Percentiles rank a stretch among this genome's conserved stretches.
These are phyloP conservation scores for Kwoniella heveanensis DNA, from an alignment of 768 basidiomycete genomes.

Conservation along the genomic window DNA sequence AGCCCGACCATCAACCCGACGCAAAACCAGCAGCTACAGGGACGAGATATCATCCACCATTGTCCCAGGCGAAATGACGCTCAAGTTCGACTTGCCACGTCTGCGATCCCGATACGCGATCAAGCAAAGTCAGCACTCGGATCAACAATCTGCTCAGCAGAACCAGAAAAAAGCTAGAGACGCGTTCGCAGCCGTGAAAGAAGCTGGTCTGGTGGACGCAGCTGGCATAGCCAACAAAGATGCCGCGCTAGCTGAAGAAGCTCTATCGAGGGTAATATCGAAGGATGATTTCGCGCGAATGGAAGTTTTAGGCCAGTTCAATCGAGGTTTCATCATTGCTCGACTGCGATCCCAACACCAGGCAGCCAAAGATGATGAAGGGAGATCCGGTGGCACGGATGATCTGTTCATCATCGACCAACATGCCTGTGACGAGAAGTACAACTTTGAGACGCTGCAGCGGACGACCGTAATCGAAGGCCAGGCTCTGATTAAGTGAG, in stretches of 20 bases:
- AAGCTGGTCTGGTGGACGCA: constrained; percentile 31
- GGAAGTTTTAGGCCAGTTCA: constrained; percentile 91
- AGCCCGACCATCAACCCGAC: background rate
- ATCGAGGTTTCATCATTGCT: constrained; percentile 88
- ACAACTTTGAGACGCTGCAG: constrained; percentile 94
- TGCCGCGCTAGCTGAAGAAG: constrained; percentile 63
- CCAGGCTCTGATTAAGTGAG: constrained; percentile 78
- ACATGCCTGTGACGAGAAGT: constrained; percentile 97
- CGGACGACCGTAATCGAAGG: constrained; percentile 84
- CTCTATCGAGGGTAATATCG: constrained; percentile 78
- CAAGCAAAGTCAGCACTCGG: background rate
- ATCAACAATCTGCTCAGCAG: constrained; percentile 24
- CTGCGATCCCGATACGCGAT: constrained; percentile 37
- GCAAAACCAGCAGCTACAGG: constrained; percentile 25
- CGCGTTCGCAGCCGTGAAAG: constrained; percentile 35
- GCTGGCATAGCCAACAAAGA: constrained; percentile 57
- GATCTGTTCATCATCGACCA: constrained; percentile 97
- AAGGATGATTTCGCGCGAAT: constrained; percentile 83
- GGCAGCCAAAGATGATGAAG: background rate
- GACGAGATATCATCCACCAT: constrained; percentile 35
- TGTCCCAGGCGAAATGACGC: constrained; percentile 41
- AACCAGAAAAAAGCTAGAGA: constrained; percentile 5
- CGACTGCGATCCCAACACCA: constrained; percentile 61
- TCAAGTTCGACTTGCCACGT: constrained; percentile 57
- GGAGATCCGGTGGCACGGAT: constrained; percentile 61